Evolutionary conservation across 2,329 filamentous ascomycete genomes (phyloP).

Genomic region (Xylaria digitata): DNA sequence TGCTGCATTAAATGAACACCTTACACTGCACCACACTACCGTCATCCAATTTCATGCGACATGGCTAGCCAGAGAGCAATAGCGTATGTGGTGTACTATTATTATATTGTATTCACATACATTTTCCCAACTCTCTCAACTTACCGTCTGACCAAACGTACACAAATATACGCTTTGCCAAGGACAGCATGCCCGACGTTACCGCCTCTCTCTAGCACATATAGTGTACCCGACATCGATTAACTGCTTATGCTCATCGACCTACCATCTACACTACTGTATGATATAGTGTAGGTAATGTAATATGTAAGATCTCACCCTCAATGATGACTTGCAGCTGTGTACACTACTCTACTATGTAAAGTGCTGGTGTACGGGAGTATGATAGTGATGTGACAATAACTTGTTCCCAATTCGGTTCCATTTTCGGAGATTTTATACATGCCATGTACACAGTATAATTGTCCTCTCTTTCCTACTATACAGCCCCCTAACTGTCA

Average conservation of each 20-base stretch:
- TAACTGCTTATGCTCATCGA: constrained; percentile 20
- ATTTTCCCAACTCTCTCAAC: constrained; percentile 10
- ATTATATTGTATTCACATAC: constrained; percentile 10
- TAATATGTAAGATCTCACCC: constrained; percentile 7
- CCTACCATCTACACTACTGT: neutral
- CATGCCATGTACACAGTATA: neutral
- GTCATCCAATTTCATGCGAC: constrained; percentile 29
- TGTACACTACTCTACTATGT: constrained; percentile 5
- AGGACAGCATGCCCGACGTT: too few species aligned
- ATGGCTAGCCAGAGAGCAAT: neutral
- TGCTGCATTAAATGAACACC: constrained; percentile 22
- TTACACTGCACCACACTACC: neutral
- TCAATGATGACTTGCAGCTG: constrained; percentile 29
- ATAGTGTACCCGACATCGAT: constrained; percentile 1
- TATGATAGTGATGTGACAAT: constrained; percentile 33
- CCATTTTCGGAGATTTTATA: constrained; percentile 32
- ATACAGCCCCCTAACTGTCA: constrained; percentile 25
- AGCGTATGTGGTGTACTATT: neutral
- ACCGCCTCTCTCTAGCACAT: too few species aligned
- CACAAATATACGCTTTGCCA: too few species aligned
- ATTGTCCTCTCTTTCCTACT: constrained; percentile 29
- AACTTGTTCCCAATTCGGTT: constrained; percentile 32
- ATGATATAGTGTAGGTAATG: neutral
- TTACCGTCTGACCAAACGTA: constrained; percentile 5
- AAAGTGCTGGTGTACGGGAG: neutral